Percentiles rank a stretch among this genome's conserved stretches.
Evolutionary conservation across 75 land plant genomes (phyloP).

Genomic region (Pinus albicaulis): DNA sequence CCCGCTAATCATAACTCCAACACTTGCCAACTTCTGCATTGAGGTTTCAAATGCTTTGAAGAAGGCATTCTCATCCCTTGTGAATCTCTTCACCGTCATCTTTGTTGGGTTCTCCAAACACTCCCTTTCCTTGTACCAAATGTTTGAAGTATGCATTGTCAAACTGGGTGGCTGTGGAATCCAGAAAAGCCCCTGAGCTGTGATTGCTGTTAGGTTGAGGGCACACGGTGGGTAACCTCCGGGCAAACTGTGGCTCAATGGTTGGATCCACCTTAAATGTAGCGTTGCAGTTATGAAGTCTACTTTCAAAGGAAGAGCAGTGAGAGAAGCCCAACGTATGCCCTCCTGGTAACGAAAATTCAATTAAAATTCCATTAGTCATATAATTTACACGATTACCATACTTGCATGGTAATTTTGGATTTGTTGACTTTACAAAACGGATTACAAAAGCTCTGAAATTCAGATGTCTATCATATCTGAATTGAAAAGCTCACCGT

Average conservation of each 20-base stretch:
- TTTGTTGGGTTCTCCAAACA: conserved; percentile 16
- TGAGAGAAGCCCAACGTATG: conserved; percentile 25
- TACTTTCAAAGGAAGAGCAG: conserved; percentile 10
- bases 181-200: conserved; percentile 33
- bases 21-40: conserved; percentile 57
- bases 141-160: conserved; percentile 57
- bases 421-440: no score
- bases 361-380: no score
- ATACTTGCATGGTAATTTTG: no score
- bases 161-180: conserved; percentile 36
- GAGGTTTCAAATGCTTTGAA: conserved; percentile 40
- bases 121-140: conserved; percentile 30
- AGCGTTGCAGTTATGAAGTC: conserved; percentile 13
- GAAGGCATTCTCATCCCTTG: conserved; percentile 38
- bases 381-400: no score
- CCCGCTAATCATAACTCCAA: conserved; percentile 2
- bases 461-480: no score
- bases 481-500: no score
- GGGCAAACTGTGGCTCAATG: conserved; percentile 9
- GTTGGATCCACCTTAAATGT: conserved; percentile 3
- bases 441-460: no score
- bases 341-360: conserved; percentile 9
- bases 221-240: conserved; percentile 2
- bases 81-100: neutral
- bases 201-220: conserved; percentile 1